Evolutionary conservation across 768 basidiomycete species (phyloP), one percentile per base, ranked within the genome.

Genomic region (Panaeolus papilionaceus): DNA sequence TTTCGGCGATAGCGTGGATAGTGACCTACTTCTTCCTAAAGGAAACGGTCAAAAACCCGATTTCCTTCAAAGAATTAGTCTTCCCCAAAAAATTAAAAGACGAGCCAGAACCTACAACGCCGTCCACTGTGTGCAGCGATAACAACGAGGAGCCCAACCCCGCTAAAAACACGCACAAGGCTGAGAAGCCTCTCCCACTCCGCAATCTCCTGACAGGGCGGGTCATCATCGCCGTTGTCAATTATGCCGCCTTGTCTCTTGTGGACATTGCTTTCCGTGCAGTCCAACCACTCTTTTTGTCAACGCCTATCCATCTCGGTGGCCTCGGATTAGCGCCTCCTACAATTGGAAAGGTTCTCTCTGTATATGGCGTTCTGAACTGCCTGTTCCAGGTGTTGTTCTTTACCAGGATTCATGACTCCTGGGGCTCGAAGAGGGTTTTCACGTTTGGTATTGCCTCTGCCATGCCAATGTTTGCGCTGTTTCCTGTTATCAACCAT

Each of bases 341-440:
- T 3, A 76, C 73, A 9, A 93, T 94, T 38, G 92, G 92, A 4
- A 84, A 84, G 39, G 84, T 92, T 67, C 79, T 92, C 23, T 85
- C 89, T 6, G 64, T 80, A 8, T 88, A 84, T 71, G 92, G 92
- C 1, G 72, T 91, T 38, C 72, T 87, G 65, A 91, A 90, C 70
- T 92, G 91, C 6, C 20, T 86, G 20, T 82, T 91, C 74, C 90
- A 92, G 74, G 78, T 91, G 33, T 83, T 89, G 71, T 87, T 87
- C 79, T 94, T 93, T 73, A 85, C 91, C 7, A 76, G 77, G 62
- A 76, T 91, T 28, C 85, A 90, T 66, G 83, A 87, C 61, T 79
- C 80, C 0, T 88, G 84, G 65, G 92, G 93, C n/a, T 84, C 89
- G 58, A 91, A 89, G 76, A 82, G 73, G 16, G 79, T 89, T 3